Evolutionary conservation across 2,329 filamentous ascomycete species (phyloP).

Genomic region (Colletotrichum costaricense): DNA sequence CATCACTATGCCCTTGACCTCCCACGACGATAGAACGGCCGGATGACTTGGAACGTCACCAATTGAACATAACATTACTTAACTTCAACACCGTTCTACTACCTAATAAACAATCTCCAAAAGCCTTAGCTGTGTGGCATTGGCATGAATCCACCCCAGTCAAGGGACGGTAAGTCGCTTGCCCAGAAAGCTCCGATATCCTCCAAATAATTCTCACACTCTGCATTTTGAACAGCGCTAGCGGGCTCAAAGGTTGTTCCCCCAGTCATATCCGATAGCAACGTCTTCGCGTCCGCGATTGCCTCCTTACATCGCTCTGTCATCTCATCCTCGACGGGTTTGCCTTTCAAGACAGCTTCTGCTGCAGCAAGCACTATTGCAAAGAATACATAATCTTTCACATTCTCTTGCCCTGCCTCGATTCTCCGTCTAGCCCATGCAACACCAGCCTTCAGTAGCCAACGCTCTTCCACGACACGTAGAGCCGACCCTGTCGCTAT

Average conservation of each 20-base stretch:
- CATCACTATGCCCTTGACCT: too few species aligned
- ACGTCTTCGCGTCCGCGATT: not conserved
- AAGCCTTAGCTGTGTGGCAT: not conserved
- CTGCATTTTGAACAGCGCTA: not conserved
- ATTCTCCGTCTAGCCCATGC: too few species aligned
- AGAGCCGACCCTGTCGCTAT: too few species aligned
- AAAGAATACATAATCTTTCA: slow-evolving; percentile 48
- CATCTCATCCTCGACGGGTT: not conserved
- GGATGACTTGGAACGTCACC: too few species aligned
- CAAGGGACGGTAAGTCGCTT: not conserved
- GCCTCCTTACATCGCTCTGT: not conserved
- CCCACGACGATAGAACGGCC: too few species aligned
- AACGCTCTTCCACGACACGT: too few species aligned
- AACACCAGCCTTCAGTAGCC: too few species aligned
- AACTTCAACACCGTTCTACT: not conserved
- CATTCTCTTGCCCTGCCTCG: slow-evolving; percentile 41
- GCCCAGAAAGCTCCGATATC: not conserved
- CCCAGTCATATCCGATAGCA: not conserved
- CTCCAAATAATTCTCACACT: not conserved
- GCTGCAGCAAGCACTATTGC: not conserved
- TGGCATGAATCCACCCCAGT: not conserved
- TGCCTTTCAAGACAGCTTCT: not conserved
- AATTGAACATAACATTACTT: too few species aligned
- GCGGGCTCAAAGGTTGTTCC: not conserved
- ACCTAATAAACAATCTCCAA: not conserved